Evolutionary conservation across 164 flowering plant genomes (phyloP).

Genomic region (Taxillus chinensis): DNA sequence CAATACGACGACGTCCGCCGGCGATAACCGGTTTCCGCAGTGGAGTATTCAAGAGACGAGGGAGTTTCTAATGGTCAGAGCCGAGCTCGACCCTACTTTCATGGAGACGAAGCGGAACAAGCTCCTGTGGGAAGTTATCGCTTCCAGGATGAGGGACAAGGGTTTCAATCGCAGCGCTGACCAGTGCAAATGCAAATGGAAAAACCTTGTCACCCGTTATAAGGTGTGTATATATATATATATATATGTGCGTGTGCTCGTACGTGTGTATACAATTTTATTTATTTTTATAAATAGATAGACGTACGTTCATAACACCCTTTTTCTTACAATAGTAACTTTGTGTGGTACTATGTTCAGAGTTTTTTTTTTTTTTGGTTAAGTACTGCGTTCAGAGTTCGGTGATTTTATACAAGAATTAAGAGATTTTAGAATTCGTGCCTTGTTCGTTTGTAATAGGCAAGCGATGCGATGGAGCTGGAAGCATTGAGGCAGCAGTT

Average conservation of each 20-base stretch:
- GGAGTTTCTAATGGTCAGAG: conserved; percentile 58
- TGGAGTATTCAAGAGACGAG: conserved; percentile 81
- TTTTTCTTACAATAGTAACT: no score
- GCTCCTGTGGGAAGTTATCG: conserved; percentile 69
- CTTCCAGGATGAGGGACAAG: conserved; percentile 68
- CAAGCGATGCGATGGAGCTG: conserved; percentile 73
- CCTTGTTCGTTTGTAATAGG: conserved; percentile 24
- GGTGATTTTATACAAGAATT: no score
- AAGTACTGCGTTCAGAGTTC: no score
- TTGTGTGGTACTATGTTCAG: no score
- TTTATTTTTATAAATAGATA: no score
- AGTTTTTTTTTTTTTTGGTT: no score
- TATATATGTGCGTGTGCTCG: no score
- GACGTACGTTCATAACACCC: no score
- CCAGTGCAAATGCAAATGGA: conserved; percentile 99
- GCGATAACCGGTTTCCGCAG: conserved; percentile 66
- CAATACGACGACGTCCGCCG: conserved; percentile 12
- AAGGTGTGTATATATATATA: conserved; percentile 32
- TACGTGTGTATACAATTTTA: no score
- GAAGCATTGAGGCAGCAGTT: conserved; percentile 68
- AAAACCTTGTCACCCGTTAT: conserved; percentile 74
- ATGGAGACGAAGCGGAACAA: conserved; percentile 91
- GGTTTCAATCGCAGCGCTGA: conserved; percentile 75
- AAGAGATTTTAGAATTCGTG: no score
- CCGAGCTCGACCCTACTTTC: conserved; percentile 72